A percentile compares a stretch with the other conserved stretches of the same genome.
phyloP scores from a whole-genome alignment of 2,329 filamentous ascomycete genomes.

The Aureobasidium sp. region DNA sequence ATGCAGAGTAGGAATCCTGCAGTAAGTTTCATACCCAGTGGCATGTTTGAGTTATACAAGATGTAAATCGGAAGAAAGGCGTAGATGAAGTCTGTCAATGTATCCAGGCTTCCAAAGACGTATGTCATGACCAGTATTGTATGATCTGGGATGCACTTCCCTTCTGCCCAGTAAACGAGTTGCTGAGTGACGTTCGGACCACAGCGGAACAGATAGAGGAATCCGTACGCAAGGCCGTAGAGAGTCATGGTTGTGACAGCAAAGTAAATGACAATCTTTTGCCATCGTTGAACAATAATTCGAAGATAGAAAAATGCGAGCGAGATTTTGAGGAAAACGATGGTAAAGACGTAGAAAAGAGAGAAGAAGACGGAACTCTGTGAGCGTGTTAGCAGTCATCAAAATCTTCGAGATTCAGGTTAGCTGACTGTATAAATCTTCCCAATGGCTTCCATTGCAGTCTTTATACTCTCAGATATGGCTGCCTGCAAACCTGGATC shows the following conservation, averaged over 20 bases:
- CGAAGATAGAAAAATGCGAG: slow-evolving; percentile 39
- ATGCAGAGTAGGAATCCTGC: slow-evolving; percentile 35
- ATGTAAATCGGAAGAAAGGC: slow-evolving; percentile 34
- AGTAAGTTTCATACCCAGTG: slow-evolving; percentile 34
- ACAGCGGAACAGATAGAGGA: slow-evolving; percentile 26
- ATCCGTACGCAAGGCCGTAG: slow-evolving; percentile 29
- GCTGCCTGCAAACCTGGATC: background rate
- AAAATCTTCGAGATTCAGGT: background rate
- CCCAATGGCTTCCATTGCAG: background rate
- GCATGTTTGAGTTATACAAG: slow-evolving; percentile 36
- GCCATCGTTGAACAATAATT: slow-evolving; percentile 33
- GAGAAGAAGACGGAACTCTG: slow-evolving; percentile 20
- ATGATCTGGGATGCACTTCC: slow-evolving; percentile 18
- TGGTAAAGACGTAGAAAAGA: slow-evolving; percentile 32
- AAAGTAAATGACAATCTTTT: slow-evolving; percentile 25
- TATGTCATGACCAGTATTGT: slow-evolving; percentile 20
- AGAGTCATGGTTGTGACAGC: slow-evolving; percentile 22
- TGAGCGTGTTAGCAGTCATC: background rate
- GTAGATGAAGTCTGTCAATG: slow-evolving; percentile 30
- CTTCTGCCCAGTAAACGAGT: slow-evolving; percentile 17
- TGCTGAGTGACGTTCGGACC: slow-evolving; percentile 21
- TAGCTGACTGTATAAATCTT: background rate
- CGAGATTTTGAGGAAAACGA: slow-evolving; percentile 38
- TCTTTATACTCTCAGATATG: background rate
- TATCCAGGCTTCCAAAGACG: slow-evolving; percentile 28